Evolutionary conservation across 805 yeast species (phyloP), one percentile per base, ranked within the genome.

Genomic region (Ogataea ganodermae): DNA sequence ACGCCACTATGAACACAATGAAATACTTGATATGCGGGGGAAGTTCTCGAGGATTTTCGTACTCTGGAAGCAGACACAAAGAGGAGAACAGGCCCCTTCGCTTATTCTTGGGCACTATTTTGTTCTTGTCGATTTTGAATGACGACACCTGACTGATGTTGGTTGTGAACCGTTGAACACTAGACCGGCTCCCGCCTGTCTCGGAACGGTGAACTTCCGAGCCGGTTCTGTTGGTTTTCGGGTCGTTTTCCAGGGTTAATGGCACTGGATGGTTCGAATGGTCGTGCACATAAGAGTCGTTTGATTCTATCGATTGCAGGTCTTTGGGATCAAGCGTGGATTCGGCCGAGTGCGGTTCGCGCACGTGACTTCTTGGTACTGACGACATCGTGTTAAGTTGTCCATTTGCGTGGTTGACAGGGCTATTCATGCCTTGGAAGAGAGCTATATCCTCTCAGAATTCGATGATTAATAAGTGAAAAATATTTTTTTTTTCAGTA

Each of bases 31-130:
- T 59, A 2, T 50, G 49, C 1, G 55, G 48, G 4, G 89, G 83
- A 56, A 84, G 80, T 13, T 78, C 78, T 47, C 89, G 67, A 1
- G 96, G 84, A 58, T 89, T 89, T 38, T 78, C 77, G 57, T 81
- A 83, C 62, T 89, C 96, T 0, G 91, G 89, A 2, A 83, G 55
- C 1, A 85, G 9, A 0, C 84, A 66, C 1, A 85, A 37, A 3
- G 53, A 57, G 0, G 83, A 68, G 2, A 86, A 59, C 0, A 86
- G 50, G 0, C 95, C 95, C 35, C 95, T 63, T 44, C 87, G 69
- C 31, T 81, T 58, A 7, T 48, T 46, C 6, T 59, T 58, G 1
- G 78, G 73, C 1, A 74, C 74, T 6, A 58, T 45, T 31, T 57
- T 56, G 6, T 51, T 33, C 7, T 52, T 48, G 44, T 67, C 69